Evolutionary conservation across 1,139 yeast species (phyloP).

Genomic region (Hyphopichia wangnamkhiaoensis): DNA sequence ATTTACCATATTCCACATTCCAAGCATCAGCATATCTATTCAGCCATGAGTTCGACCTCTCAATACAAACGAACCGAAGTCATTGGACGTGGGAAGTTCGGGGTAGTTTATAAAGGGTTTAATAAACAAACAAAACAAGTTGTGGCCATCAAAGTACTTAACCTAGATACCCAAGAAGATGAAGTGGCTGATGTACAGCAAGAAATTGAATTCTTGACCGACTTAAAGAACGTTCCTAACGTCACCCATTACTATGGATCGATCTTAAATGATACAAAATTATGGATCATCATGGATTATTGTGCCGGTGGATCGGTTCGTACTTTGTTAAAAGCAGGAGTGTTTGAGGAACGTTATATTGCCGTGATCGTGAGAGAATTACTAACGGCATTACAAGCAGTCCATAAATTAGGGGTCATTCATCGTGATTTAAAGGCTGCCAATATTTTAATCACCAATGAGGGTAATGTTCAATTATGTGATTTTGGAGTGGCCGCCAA

Average conservation of each 20-base stretch:
- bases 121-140: conserved; percentile 66
- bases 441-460: conserved; percentile 83
- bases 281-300: conserved; percentile 98
- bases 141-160: conserved; percentile 90
- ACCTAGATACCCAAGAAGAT: conserved; percentile 89
- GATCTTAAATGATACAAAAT: conserved; percentile 77
- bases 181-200: conserved; percentile 94
- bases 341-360: conserved; percentile 79
- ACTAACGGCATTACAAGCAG: conserved; percentile 72
- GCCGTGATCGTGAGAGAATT: conserved; percentile 83
- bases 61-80: conserved; percentile 80
- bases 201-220: conserved; percentile 84
- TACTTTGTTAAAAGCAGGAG: conserved; percentile 84
- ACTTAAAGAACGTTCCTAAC: conserved; percentile 81
- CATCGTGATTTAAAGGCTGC: conserved; percentile 98
- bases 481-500: conserved; percentile 99
- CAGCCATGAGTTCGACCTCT: conserved; percentile 8
- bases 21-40: background rate
- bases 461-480: conserved; percentile 87
- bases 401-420: conserved; percentile 87
- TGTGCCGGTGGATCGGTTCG: conserved; percentile 97
- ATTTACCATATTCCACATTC: background rate
- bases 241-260: conserved; percentile 93
- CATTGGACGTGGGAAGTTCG: conserved; percentile 95
- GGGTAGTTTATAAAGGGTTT: conserved; percentile 88